phyloP scores from a whole-genome alignment of 2,329 filamentous ascomycete species.

The Ceratocystis destructans region DNA sequence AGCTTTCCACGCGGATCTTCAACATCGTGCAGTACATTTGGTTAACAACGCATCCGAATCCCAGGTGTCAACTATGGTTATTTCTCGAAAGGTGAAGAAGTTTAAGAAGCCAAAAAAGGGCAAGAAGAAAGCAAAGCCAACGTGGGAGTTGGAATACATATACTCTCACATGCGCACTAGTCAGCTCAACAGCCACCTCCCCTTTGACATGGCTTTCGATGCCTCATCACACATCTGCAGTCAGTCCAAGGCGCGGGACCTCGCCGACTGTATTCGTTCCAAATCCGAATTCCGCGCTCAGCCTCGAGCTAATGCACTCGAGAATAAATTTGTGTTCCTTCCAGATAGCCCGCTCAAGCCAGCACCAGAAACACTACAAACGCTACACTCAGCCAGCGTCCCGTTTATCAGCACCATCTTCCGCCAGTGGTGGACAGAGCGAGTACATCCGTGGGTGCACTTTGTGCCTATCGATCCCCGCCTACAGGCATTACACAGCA shows the following conservation, averaged over 20 bases:
- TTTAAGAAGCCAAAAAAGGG: conserved; percentile 3
- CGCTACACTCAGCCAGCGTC: conserved; percentile 51
- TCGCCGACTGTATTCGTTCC: conserved; percentile 35
- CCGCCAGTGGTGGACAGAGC: conserved; percentile 64
- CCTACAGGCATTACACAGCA: conserved; percentile 59
- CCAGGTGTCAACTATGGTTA: conserved; percentile 44
- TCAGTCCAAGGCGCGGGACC: neutral
- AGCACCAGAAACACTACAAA: conserved; percentile 40
- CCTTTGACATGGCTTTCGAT: conserved; percentile 27
- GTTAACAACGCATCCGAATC: conserved; percentile 44
- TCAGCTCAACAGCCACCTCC: conserved; percentile 29
- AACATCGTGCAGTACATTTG: conserved; percentile 58
- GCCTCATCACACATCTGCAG: conserved; percentile 9
- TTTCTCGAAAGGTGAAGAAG: conserved; percentile 30
- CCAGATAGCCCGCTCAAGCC: conserved; percentile 58
- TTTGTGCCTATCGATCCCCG: conserved; percentile 66
- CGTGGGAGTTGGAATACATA: conserved; percentile 11
- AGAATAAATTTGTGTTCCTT: conserved; percentile 56
- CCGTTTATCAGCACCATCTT: conserved; percentile 62
- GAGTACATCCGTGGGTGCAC: conserved; percentile 63
- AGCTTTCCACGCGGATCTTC: conserved; percentile 52
- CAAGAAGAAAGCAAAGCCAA: neutral
- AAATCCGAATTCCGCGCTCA: conserved; percentile 34
- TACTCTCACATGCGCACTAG: conserved; percentile 8
- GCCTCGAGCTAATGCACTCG: conserved; percentile 7